These are phyloP conservation scores for Parsonsia alboflavescens DNA, from an alignment of 257 asterid genomes.

Conservation along the genomic window DNA sequence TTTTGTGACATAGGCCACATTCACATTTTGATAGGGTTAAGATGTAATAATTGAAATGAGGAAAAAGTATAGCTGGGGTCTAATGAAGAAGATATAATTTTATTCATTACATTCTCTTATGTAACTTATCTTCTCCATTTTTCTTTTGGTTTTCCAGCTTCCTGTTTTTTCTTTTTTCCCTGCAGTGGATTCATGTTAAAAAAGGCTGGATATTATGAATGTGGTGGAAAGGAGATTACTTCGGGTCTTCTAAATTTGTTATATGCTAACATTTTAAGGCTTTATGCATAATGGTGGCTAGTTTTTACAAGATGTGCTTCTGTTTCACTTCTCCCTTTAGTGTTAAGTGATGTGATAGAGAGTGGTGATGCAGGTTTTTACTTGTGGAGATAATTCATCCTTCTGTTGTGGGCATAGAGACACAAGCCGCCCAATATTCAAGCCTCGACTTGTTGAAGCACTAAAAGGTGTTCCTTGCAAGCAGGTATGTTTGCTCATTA, in stretches of 20 bases:
- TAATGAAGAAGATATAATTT: not conserved
- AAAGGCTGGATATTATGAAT: not conserved
- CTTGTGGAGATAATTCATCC: conserved; percentile 83
- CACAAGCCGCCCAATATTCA: conserved; percentile 62
- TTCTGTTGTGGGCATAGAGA: conserved; percentile 80
- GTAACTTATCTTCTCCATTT: not conserved
- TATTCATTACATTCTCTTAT: not conserved
- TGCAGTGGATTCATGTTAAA: not conserved
- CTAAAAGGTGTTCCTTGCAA: conserved; percentile 60
- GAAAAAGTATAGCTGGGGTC: not conserved
- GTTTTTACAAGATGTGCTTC: not conserved
- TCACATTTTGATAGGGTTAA: not conserved
- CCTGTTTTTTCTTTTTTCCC: not conserved
- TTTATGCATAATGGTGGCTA: not conserved
- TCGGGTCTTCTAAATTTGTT: not conserved
- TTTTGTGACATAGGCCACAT: not conserved
- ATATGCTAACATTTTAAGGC: not conserved
- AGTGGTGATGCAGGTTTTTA: conserved; percentile 54
- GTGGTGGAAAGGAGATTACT: not conserved
- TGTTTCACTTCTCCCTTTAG: not conserved
- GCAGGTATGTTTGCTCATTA: conserved; percentile 40
- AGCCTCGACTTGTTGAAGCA: conserved; percentile 75
- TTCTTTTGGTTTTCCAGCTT: not conserved
- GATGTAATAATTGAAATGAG: not conserved
- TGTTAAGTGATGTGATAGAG: conserved; percentile 7